Evolutionary conservation across 1,139 yeast species (phyloP).

Genomic region (Saccharomyces hybrid): DNA sequence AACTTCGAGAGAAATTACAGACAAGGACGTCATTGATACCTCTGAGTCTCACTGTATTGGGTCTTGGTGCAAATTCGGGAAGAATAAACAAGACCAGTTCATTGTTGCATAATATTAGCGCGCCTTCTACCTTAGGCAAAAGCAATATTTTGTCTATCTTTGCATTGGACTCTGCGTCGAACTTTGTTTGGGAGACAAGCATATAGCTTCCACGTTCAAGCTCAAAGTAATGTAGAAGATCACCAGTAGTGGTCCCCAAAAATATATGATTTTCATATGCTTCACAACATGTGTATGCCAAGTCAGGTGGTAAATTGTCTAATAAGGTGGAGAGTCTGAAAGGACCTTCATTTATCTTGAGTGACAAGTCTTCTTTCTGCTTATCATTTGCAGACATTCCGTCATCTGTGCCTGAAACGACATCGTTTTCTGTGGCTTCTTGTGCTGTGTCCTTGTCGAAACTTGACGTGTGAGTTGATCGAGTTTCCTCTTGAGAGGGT

Average conservation of each 20-base stretch:
- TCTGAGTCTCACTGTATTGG: constrained; percentile 57
- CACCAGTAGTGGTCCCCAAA: constrained; percentile 68
- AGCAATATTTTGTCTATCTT: constrained; percentile 54
- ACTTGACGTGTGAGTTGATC: too few relatives aligned
- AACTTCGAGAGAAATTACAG: constrained; percentile 29
- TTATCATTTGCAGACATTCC: neutral
- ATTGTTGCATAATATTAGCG: constrained; percentile 50
- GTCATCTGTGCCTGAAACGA: neutral
- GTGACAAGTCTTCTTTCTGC: neutral
- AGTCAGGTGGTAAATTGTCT: constrained; percentile 22
- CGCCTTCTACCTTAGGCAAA: constrained; percentile 50
- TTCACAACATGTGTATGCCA: constrained; percentile 42
- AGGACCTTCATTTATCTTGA: constrained; percentile 13
- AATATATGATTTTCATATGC: constrained; percentile 59
- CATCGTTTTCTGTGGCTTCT: neutral
- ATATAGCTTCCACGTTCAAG: constrained; percentile 57
- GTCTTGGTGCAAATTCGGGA: constrained; percentile 72
- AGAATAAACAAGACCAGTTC: constrained; percentile 54
- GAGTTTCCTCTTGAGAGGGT: too few relatives aligned
- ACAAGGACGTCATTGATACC: constrained; percentile 47
- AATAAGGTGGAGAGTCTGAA: constrained; percentile 18
- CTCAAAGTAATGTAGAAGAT: constrained; percentile 62
- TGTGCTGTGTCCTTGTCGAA: too few relatives aligned
- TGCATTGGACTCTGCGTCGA: constrained; percentile 36
- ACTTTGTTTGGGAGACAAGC: constrained; percentile 46